phyloP scores from a whole-genome alignment of 768 basidiomycete genomes.

The Trametes maxima region DNA sequence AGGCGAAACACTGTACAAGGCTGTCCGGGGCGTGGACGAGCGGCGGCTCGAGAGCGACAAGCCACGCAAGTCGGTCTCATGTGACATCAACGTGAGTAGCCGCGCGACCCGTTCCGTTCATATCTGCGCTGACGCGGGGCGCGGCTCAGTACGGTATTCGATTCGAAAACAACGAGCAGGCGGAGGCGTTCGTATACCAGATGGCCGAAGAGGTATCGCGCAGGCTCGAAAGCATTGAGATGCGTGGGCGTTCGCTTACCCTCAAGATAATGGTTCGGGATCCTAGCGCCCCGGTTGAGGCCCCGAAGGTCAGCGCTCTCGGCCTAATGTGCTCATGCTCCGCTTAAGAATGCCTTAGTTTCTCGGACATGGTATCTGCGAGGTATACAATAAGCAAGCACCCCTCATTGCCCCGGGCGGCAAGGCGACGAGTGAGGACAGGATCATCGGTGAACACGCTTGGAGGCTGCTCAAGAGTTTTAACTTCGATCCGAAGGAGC shows the following conservation, averaged over 20 bases:
- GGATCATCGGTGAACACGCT: constrained; percentile 72
- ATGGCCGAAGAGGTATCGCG: constrained; percentile 78
- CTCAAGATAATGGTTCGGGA: constrained; percentile 90
- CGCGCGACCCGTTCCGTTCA: not conserved
- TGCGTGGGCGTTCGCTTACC: constrained; percentile 75
- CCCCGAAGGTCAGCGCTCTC: constrained; percentile 70
- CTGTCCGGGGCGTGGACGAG: constrained; percentile 81
- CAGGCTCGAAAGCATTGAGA: constrained; percentile 66
- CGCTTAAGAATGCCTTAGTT: constrained; percentile 52
- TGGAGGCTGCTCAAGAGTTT: constrained; percentile 75
- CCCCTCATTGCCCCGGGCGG: constrained; percentile 61
- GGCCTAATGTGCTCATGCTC: not conserved
- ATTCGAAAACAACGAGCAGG: constrained; percentile 81
- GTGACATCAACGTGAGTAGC: constrained; percentile 86
- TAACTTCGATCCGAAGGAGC: constrained; percentile 78
- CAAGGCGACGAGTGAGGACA: constrained; percentile 70
- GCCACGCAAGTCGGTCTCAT: constrained; percentile 87
- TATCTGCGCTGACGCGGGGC: not conserved
- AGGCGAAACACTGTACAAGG: constrained; percentile 86
- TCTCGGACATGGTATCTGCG: constrained; percentile 87
- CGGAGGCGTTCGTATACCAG: constrained; percentile 73
- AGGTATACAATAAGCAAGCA: constrained; percentile 76
- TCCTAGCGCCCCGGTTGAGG: constrained; percentile 82
- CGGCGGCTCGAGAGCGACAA: constrained; percentile 81
- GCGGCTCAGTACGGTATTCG: constrained; percentile 85